phyloP scores from a whole-genome alignment of 192 early-diverging fungal species.

The Mortierella claussenii region DNA sequence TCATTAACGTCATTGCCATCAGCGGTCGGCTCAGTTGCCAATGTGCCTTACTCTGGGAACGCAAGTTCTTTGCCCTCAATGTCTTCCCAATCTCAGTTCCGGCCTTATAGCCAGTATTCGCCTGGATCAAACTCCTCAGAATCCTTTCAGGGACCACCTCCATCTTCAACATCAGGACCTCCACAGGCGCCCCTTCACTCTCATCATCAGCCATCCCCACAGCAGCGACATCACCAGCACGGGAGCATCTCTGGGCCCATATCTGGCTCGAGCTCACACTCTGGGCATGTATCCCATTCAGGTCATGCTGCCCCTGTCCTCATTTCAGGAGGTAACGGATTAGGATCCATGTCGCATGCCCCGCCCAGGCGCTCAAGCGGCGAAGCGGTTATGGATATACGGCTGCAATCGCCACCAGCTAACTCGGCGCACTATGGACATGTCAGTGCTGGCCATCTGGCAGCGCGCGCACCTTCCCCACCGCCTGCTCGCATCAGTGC shows the following conservation, averaged over 20 bases:
- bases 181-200: constrained; percentile 7
- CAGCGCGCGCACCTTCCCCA: constrained; percentile 18
- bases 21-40: background rate
- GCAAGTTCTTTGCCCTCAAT: constrained; percentile 30
- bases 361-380: constrained; percentile 22
- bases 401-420: constrained; percentile 32
- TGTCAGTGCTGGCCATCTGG: background rate
- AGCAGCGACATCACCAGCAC: constrained; percentile 9
- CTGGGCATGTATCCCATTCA: background rate
- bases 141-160: constrained; percentile 5
- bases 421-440: constrained; percentile 17
- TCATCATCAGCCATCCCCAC: constrained; percentile 15
- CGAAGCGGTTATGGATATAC: constrained; percentile 25
- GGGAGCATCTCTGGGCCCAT: constrained; percentile 5
- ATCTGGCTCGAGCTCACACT: background rate
- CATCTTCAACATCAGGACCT: background rate
- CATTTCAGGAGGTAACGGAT: background rate
- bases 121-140: constrained; percentile 24
- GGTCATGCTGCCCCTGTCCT: background rate
- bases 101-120: constrained; percentile 30
- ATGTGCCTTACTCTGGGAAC: background rate
- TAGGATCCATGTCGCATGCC: constrained; percentile 8
- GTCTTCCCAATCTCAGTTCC: constrained; percentile 31
- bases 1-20: constrained; percentile 8
- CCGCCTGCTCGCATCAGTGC: constrained; percentile 15